phyloP scores from a whole-genome alignment of 768 basidiomycete species.

The Gyrodon lividus region DNA sequence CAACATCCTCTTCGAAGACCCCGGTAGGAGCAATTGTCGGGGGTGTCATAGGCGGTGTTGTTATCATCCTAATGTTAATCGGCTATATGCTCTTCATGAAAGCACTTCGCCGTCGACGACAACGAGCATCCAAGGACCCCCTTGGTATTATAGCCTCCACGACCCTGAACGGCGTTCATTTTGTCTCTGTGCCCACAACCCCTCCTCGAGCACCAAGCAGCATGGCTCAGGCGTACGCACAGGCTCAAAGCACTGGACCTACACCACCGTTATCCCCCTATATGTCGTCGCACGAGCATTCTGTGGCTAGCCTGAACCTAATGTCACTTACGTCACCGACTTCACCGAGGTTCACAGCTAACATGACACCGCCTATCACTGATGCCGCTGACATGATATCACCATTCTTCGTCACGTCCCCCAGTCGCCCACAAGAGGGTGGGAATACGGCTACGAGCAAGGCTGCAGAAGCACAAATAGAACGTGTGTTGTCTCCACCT shows the following conservation, averaged over 20 bases:
- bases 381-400: conserved; percentile 24
- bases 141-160: not conserved
- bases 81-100: conserved; percentile 10
- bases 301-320: conserved; percentile 10
- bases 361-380: not conserved
- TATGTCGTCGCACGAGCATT: conserved; percentile 7
- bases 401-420: conserved; percentile 19
- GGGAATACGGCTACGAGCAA: not conserved
- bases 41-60: conserved; percentile 20
- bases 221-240: not conserved
- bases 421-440: conserved; percentile 1
- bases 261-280: not conserved
- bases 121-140: not conserved
- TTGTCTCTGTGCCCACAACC: not conserved
- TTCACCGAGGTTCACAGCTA: not conserved
- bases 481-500: conserved; percentile 1
- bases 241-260: not conserved
- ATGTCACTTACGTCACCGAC: conserved; percentile 1
- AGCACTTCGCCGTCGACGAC: conserved; percentile 12
- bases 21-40: conserved; percentile 19
- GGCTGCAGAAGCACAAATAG: conserved; percentile 3
- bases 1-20: conserved; percentile 10
- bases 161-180: not conserved
- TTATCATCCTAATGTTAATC: conserved; percentile 13
- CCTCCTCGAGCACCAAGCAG: not conserved